Base-by-base conservation (phyloP, 75 land plant genomes). In the Azolla pinnata region DNA sequence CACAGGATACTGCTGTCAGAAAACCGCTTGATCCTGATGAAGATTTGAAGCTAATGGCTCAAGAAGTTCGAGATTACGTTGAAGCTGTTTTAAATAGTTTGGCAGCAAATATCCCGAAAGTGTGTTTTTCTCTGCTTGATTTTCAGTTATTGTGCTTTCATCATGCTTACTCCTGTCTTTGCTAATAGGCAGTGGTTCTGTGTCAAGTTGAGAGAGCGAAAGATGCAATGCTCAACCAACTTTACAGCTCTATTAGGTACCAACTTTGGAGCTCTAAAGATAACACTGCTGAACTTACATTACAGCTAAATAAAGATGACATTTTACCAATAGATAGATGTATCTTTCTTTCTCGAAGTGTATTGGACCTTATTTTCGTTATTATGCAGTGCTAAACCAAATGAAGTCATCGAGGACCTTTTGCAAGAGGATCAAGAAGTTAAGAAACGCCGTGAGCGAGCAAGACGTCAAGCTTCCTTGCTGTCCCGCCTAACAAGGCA, bases 121-220 rank as follows among this genome's bases (percentile, higher is more conserved):
- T 89, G 69, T 62, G 44, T 47, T 21, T 34, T n/a, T 12, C 20
- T 0, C 12, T 3, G 18, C 53, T n/a, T 38, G 32, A 17, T 21
- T 29, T 61, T 24, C 30, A 33, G 53, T 20, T 18, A 14, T 34
- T 33, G 44, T 9, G 5, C n/a, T 19, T 3, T 57, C 34, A 33
- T 24, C n/a, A 32, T 53, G 24, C 59, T 29, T 23, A 28, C 12
- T 42, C 1, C 4, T 51, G 7, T 54, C n/a, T 21, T 56, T 56
- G 30, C 30, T 67, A 34, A 58, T 81, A 92, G 98, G 95, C 95
- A 9, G 90, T 88, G 38, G 98, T 92, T 29, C 83, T 92, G 33
- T 92, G 95, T 58, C 98, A 92, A 92, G 98, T 92, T 31, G 98
- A 92, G 62, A 92, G 86, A 65, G 85, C 98, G 26, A 93, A 85